phyloP scores from a whole-genome alignment of 805 yeast genomes.

The Spathaspora gorwiae region DNA sequence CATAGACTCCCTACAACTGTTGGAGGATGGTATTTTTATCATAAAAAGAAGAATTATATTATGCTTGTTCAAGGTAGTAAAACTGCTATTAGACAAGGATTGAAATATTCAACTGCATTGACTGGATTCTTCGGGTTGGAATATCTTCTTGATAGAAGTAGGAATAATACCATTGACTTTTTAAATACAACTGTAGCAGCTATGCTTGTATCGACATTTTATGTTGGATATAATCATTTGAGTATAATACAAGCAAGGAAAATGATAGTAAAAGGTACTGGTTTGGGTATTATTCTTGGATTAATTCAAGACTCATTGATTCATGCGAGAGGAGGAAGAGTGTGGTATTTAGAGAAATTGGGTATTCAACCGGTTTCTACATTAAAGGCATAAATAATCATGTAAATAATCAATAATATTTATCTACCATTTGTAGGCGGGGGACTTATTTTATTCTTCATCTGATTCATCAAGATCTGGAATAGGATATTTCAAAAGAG shows the following conservation, averaged over 20 bases:
- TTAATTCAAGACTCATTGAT: conserved; percentile 61
- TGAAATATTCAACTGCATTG: conserved; percentile 38
- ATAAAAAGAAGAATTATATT: conserved; percentile 76
- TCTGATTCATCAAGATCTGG: conserved; percentile 70
- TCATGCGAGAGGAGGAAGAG: conserved; percentile 52
- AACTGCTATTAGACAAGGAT: conserved; percentile 39
- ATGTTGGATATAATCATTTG: conserved; percentile 44
- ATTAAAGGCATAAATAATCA: background rate
- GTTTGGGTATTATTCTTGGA: conserved; percentile 60
- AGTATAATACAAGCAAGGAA: conserved; percentile 38
- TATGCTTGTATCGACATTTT: conserved; percentile 44
- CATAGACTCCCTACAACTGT: conserved; percentile 73
- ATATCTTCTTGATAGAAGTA: conserved; percentile 48
- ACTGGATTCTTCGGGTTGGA: conserved; percentile 57
- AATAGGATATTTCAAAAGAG: conserved; percentile 75
- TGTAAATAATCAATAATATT: conserved; percentile 1
- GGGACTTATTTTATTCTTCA: conserved; percentile 32
- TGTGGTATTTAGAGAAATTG: conserved; percentile 54
- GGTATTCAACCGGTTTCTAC: conserved; percentile 9
- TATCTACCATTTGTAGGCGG: background rate
- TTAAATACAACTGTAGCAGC: conserved; percentile 60
- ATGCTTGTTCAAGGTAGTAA: conserved; percentile 54
- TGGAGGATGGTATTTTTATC: conserved; percentile 87
- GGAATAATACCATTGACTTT: conserved; percentile 54
- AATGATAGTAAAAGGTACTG: conserved; percentile 48